phyloP scores from a whole-genome alignment of 2,329 filamentous ascomycete species.

The Cercospora sesami region DNA sequence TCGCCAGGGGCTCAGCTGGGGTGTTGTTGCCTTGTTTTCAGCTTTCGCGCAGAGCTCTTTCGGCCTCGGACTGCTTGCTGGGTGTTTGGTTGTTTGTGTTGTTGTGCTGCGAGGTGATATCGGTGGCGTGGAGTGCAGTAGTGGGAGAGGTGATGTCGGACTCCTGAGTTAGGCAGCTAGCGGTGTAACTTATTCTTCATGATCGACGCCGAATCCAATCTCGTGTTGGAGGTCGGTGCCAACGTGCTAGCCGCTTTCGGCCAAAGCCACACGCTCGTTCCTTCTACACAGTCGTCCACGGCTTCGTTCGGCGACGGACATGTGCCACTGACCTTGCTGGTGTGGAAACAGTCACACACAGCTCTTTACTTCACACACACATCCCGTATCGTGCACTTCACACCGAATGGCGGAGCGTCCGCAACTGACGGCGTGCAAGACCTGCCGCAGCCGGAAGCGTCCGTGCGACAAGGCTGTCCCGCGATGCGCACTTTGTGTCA shows the following conservation, averaged over 20 bases:
- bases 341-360: not conserved
- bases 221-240: slow-evolving; percentile 1
- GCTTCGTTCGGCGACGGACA: not conserved
- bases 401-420: not conserved
- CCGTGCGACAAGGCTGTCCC: slow-evolving; percentile 21
- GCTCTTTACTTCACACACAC: not conserved
- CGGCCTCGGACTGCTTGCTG: not conserved
- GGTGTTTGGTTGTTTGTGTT: not conserved
- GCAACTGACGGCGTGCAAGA: slow-evolving; percentile 20
- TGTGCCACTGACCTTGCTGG: not conserved
- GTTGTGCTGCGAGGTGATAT: not conserved
- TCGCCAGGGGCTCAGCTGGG: not conserved
- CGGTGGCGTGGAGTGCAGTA: slow-evolving; percentile 3
- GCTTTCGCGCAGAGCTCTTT: not conserved
- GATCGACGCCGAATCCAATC: slow-evolving; percentile 9
- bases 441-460: slow-evolving; percentile 14
- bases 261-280: not conserved
- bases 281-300: not conserved
- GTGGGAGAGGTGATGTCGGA: slow-evolving; percentile 3
- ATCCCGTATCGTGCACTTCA: not conserved
- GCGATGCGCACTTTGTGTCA: slow-evolving; percentile 20
- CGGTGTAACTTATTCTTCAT: slow-evolving; percentile 2
- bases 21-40: not conserved
- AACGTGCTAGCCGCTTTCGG: not conserved
- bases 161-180: not conserved